Evolutionary conservation across 495 filamentous ascomycete species (phyloP).

Genomic region (Filosporella fistucella): DNA sequence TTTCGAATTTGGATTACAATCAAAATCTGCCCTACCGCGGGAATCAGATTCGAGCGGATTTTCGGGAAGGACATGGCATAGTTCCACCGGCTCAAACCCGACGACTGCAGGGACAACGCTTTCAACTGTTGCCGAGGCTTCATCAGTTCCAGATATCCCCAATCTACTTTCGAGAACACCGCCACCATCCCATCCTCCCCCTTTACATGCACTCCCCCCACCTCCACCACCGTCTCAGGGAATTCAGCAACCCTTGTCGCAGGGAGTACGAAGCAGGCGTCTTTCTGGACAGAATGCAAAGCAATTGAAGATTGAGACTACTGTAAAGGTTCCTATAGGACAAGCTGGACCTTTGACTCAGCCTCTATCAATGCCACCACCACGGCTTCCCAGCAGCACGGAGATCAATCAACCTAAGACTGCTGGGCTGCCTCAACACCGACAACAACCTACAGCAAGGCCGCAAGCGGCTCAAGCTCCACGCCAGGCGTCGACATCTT

Average conservation of each 20-base stretch:
- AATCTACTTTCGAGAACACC: slow-evolving; percentile 9
- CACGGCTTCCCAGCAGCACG: slow-evolving; percentile 16
- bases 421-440: slow-evolving; percentile 14
- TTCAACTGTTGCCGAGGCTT: slow-evolving; percentile 72
- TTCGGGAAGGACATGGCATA: slow-evolving; percentile 83
- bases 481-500: slow-evolving; percentile 21
- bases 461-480: slow-evolving; percentile 12
- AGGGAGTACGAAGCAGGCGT: slow-evolving; percentile 71
- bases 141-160: slow-evolving; percentile 25
- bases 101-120: slow-evolving; percentile 68
- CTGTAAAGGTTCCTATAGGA: slow-evolving; percentile 36
- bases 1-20: slow-evolving; percentile 71
- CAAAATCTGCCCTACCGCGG: slow-evolving; percentile 74
- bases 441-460: not conserved
- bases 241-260: slow-evolving; percentile 22
- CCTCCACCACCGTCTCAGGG: slow-evolving; percentile 30
- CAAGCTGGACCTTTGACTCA: slow-evolving; percentile 22
- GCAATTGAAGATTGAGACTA: slow-evolving; percentile 84
- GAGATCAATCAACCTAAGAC: slow-evolving; percentile 26
- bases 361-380: slow-evolving; percentile 27
- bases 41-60: slow-evolving; percentile 86
- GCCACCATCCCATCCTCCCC: slow-evolving; percentile 29
- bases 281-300: slow-evolving; percentile 74
- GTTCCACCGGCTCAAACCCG: slow-evolving; percentile 74
- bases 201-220: slow-evolving; percentile 37